A percentile compares a stretch with the other conserved stretches of the same genome.
Conservation (phyloP, 106 monocot genomes). For the Allium fistulosum region DNA sequence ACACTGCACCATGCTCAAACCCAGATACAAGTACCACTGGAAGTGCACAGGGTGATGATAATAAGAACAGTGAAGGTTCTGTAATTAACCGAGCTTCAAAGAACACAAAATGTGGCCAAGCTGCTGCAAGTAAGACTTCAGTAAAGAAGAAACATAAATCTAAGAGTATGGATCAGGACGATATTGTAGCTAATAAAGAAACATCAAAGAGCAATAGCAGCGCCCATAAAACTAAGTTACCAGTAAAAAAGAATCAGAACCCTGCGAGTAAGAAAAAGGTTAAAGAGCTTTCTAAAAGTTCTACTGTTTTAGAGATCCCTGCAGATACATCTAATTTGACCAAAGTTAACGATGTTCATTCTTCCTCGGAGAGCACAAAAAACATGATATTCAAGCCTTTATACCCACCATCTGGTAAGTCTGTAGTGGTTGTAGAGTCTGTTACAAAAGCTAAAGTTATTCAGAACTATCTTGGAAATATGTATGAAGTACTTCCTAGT, state of each 20-base stretch:
- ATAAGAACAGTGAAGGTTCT: conserved; percentile 6
- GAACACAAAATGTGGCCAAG: conserved; percentile 9
- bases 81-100: conserved; percentile 22
- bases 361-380: conserved; percentile 8
- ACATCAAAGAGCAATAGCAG: conserved; percentile 19
- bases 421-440: conserved; percentile 94
- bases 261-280: conserved; percentile 20
- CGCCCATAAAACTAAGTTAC: conserved; percentile 9
- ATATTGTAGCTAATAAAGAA: conserved; percentile 19
- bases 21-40: conserved; percentile 6
- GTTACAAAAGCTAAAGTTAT: conserved; percentile 86
- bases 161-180: conserved; percentile 23
- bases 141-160: conserved; percentile 14
- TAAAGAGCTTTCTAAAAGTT: conserved; percentile 1
- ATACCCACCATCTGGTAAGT: conserved; percentile 78
- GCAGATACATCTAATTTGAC: not conserved
- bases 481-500: conserved; percentile 85
- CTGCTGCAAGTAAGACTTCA: conserved; percentile 7
- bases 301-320: conserved; percentile 12
- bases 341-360: not conserved
- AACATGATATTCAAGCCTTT: conserved; percentile 35
- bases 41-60: not conserved
- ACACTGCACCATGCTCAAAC: conserved; percentile 1
- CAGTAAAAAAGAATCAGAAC: conserved; percentile 17
- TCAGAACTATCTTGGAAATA: conserved; percentile 78